Evolutionary conservation across 2,329 filamentous ascomycete genomes (phyloP), one percentile per base, ranked within the genome.

Genomic region (Paradendryphiella salina): DNA sequence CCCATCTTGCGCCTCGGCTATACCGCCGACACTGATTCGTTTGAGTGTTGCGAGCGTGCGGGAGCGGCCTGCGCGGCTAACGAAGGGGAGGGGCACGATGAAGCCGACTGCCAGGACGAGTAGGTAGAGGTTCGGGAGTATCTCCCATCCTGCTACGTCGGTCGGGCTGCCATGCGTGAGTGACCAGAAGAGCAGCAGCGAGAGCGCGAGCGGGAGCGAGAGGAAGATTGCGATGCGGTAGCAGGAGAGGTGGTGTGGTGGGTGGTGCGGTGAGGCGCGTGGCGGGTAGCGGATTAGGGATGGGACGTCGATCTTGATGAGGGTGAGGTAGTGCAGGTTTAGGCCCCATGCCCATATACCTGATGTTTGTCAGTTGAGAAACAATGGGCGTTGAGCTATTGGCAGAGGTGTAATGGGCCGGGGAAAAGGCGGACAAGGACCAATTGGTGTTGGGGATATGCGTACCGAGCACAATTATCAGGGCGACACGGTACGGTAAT

Each of bases 301-400:
- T 15, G 90, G 89, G 47, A 96, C 89, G 74, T 96, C 90, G 77
- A 99, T 95, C 70, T 88, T 88, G 66, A 85, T 79, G 51, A 84
- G 76, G 65, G 87, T 81, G 53, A 97, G 85, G 76, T 90, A 92
- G 71, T 96, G 91, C 33, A 97, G 84, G 77, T 96, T 97, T 63
- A 88, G 75, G 60, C 87, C 91, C 91, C 93, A 99, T 71, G 90
- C 91, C 93, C 93, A 97, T 67, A 96, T 86, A 63, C 90, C 91
- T 95, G 60, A 32, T 36, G 42, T 13, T 31, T 34, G 33, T 45
- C 8, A 38, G 39, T 40, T 29, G 17, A 28, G 17, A 6, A 36
- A 17, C 21, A 3, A 35, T 33, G 29, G 18, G 20, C 5, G 20
- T 20, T 20, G 20, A 20, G 20, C 3, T 14, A 11, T 13, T 20